Evolutionary conservation across 345 rosid genomes (phyloP).

Genomic region (Corchorus olitorius): DNA sequence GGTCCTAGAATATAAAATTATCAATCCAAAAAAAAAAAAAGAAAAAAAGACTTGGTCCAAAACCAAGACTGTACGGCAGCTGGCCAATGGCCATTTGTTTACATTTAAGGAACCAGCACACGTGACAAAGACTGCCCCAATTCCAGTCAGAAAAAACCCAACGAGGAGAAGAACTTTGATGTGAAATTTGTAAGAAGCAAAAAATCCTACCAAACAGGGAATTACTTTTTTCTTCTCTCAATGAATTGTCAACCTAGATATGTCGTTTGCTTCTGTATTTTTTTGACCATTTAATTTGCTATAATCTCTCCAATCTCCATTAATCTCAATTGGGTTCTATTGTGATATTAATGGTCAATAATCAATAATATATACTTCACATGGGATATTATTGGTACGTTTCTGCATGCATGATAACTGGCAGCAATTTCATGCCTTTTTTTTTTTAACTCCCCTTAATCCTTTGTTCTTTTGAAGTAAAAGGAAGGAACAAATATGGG

Average conservation of each 20-base stretch:
- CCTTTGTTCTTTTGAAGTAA: not conserved
- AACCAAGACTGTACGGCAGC: not conserved
- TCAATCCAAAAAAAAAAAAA: not conserved
- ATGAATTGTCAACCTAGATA: slow-evolving; percentile 1
- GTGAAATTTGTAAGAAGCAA: not conserved
- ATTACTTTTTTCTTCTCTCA: not conserved
- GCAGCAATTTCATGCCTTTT: not conserved
- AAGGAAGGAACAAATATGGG: slow-evolving; percentile 4
- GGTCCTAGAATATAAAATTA: not conserved
- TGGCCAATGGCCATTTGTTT: not conserved
- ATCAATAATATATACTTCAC: not conserved
- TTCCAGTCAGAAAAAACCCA: not conserved
- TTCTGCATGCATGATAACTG: not conserved
- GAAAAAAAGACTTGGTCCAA: slow-evolving; percentile 10
- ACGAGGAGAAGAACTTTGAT: not conserved
- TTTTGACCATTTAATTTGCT: not conserved
- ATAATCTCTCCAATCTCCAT: not conserved
- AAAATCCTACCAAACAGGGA: not conserved
- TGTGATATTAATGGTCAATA: not conserved
- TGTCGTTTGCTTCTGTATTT: not conserved
- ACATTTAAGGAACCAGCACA: slow-evolving; percentile 9
- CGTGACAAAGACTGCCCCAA: slow-evolving; percentile 1
- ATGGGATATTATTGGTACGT: not conserved
- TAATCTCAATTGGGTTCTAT: not conserved
- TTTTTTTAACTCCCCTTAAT: not conserved